These are phyloP conservation scores for Chalara sp. DNA, from an alignment of 2,329 filamentous ascomycete species.

Conservation along the genomic window DNA sequence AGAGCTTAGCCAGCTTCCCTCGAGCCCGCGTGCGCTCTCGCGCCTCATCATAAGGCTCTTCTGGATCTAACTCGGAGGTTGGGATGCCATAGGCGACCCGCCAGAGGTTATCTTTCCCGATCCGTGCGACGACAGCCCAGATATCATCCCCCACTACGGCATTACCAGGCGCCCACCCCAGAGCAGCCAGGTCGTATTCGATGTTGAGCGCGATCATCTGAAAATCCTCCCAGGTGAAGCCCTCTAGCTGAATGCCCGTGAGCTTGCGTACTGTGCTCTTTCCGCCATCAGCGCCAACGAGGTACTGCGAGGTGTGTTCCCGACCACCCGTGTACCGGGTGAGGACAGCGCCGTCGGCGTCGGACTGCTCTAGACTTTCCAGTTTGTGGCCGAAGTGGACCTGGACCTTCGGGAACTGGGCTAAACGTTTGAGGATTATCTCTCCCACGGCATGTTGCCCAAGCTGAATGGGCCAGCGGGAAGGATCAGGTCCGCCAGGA, in stretches of 20 bases:
- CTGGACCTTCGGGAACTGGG: background rate
- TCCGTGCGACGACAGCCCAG: slow-evolving; percentile 1
- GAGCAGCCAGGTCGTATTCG: background rate
- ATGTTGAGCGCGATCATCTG: slow-evolving; percentile 3
- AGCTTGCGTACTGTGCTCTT: background rate
- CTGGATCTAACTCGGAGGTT: slow-evolving; percentile 14
- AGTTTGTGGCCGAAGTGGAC: background rate
- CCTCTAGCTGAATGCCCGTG: slow-evolving; percentile 1
- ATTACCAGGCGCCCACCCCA: slow-evolving; percentile 1
- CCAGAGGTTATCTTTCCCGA: slow-evolving; percentile 1
- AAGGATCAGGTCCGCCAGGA: background rate
- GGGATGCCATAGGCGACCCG: slow-evolving; percentile 1
- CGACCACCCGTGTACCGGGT: background rate
- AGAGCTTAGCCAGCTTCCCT: background rate
- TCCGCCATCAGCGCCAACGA: slow-evolving; percentile 3
- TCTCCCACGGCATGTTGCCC: background rate
- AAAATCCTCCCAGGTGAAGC: slow-evolving; percentile 2
- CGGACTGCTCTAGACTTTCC: background rate
- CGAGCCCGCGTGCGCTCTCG: background rate
- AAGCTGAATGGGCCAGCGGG: background rate
- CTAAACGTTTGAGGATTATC: background rate
- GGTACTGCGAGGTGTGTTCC: background rate
- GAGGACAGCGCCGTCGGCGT: background rate
- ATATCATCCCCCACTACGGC: slow-evolving; percentile 1
- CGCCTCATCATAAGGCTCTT: background rate